Evolutionary conservation across 2,329 filamentous ascomycete species (phyloP), one percentile per base, ranked within the genome.

Genomic region (Venturia pyrina): DNA sequence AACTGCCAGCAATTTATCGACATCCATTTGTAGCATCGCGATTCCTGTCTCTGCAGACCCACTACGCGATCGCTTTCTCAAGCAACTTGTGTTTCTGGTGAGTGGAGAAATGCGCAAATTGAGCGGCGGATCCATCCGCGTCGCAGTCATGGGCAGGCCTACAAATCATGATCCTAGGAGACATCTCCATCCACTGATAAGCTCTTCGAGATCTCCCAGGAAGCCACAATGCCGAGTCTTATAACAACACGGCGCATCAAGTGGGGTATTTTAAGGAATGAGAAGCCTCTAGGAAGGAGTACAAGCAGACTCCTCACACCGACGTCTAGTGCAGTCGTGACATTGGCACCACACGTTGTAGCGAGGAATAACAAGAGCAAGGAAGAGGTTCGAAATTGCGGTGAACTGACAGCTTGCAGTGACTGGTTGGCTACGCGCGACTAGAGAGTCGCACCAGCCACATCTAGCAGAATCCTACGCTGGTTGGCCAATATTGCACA

Each of bases 351-450:
- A 34, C 32, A 15, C 53, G 53, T 59, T 57, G 24, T 17, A 34
- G 50, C 50, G 24, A 57, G 21, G 24, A 32, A 34, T 19, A 59
- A 15, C 50, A 59, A 59, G 53, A 59, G 53, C 53, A 37, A 59
- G 53, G 53, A 59, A 59, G 28, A 59, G 15, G 15, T 40, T 59
- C 53, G 28, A 59, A 59, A 37, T 59, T 59, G 53, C 53, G 53
- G 53, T 59, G 53, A 59, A 59, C 32, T 59, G 53, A 17, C 32
- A n/a, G 15, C 28, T 32, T 34, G 5, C 28, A n/a, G 7, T 17
- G 28, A 57, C 28, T 59, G 32, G 53, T 34, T 37, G 7, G 28
- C 32, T 40, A 37, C 28, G 53, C 53, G 53, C 53, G 28, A 59
- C 50, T 37, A 34, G 28, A 37, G 11, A 57, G 17, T n/a, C 28